These are phyloP conservation scores for Pythium sp. DNA, from an alignment of 352 stramenopile genomes.

Conservation along the genomic window DNA sequence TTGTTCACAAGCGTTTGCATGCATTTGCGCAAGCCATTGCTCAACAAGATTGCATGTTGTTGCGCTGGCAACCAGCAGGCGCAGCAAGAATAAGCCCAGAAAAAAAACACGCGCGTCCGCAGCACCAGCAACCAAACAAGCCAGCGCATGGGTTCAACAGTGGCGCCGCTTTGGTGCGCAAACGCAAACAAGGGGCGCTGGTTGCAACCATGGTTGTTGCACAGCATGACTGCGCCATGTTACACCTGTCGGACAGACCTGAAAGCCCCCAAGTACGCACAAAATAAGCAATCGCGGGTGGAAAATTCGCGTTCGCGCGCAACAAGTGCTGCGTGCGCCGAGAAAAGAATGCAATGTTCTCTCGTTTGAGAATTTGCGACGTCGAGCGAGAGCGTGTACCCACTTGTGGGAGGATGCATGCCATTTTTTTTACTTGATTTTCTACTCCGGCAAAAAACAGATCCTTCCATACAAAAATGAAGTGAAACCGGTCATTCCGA, in stretches of 20 bases:
- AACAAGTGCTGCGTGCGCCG: background rate
- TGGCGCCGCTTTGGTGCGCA: background rate
- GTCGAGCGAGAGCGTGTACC: background rate
- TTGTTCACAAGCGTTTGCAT: too few relatives aligned
- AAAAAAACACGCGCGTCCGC: background rate
- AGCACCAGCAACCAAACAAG: background rate
- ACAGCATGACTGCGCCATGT: background rate
- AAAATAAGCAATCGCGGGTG: conserved; percentile 3
- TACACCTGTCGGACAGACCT: background rate
- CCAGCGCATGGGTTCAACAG: background rate
- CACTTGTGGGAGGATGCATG: background rate
- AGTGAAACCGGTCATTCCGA: background rate
- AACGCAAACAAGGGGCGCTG: too few relatives aligned
- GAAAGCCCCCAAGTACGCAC: background rate
- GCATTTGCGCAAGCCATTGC: background rate
- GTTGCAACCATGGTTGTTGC: background rate
- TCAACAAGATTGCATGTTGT: background rate
- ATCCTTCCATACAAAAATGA: background rate
- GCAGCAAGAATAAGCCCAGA: background rate
- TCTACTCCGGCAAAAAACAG: background rate
- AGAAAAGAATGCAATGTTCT: background rate
- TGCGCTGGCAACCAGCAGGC: background rate
- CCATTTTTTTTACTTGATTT: background rate
- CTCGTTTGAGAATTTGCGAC: background rate
- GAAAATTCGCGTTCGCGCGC: background rate